Conservation (phyloP, 306 rosid genomes). For the Hippophae rhamnoides region DNA sequence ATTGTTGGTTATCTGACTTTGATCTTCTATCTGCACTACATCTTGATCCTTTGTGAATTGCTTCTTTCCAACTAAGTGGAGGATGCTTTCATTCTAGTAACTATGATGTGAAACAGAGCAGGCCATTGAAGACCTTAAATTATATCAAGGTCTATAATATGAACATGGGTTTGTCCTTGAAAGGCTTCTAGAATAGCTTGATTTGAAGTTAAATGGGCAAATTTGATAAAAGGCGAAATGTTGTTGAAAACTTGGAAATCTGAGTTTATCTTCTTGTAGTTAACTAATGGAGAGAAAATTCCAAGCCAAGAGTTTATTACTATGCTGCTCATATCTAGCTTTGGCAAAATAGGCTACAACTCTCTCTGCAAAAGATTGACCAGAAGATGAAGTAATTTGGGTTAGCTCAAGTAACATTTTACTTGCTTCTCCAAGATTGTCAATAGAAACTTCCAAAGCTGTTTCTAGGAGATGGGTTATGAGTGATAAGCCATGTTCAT, state of each 20-base stretch:
- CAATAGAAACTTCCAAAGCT: conserved; percentile 72
- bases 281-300: conserved; percentile 42
- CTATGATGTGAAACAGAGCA: conserved; percentile 61
- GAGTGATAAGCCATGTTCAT: conserved; percentile 38
- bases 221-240: conserved; percentile 70
- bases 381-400: conserved; percentile 63
- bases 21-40: no score
- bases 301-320: conserved; percentile 70
- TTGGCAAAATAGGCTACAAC: conserved; percentile 74
- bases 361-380: conserved; percentile 63
- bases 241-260: conserved; percentile 66
- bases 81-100: conserved; percentile 54
- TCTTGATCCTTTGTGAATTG: no score
- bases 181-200: conserved; percentile 81
- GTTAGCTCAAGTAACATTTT: conserved; percentile 54
- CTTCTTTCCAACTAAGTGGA: conserved; percentile 12
- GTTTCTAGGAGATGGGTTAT: conserved; percentile 65
- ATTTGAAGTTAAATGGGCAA: conserved; percentile 82
- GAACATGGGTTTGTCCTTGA: conserved; percentile 34
- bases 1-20: no score
- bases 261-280: conserved; percentile 37
- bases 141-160: conserved; percentile 78
- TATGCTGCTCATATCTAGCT: conserved; percentile 53
- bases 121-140: conserved; percentile 97
- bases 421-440: conserved; percentile 61